Evolutionary conservation across 371 early-diverging fungal species (phyloP).

Genomic region (Globomyces sp.): DNA sequence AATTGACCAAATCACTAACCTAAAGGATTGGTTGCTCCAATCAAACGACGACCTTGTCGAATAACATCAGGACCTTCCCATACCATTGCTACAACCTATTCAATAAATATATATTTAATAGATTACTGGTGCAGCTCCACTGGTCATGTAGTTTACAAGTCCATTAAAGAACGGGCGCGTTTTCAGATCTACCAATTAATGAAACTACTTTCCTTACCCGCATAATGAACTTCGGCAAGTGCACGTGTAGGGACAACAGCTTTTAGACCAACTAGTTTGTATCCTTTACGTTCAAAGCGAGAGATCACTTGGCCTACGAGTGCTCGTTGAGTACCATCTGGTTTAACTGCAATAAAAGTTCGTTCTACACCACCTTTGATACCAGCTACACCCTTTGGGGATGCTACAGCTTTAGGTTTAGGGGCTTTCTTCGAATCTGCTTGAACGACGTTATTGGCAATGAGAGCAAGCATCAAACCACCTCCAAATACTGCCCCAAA

Average conservation of each 20-base stretch:
- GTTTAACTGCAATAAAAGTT: conserved; percentile 37
- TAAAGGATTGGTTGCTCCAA: conserved; percentile 87
- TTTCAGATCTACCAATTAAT: conserved; percentile 63
- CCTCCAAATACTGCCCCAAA: too few species aligned
- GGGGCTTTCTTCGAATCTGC: conserved; percentile 5
- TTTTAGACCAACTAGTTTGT: conserved; percentile 73
- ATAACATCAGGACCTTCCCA: conserved; percentile 97
- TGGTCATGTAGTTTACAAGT: conserved; percentile 79
- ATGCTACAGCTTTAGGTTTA: neutral
- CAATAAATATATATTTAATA: too few species aligned
- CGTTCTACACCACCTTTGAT: conserved; percentile 10
- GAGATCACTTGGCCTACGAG: conserved; percentile 65
- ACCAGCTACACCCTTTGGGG: neutral
- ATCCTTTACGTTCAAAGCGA: conserved; percentile 62
- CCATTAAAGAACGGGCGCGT: conserved; percentile 95
- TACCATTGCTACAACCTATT: conserved; percentile 67
- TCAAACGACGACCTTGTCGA: conserved; percentile 93
- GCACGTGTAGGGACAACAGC: conserved; percentile 60
- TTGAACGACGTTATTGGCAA: too few species aligned
- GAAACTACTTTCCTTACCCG: neutral
- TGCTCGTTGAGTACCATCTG: conserved; percentile 49
- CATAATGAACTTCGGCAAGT: conserved; percentile 95
- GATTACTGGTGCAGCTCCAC: conserved; percentile 70
- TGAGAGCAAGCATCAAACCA: too few species aligned
- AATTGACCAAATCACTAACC: too few species aligned